Evolutionary conservation across 1,284 basidiomycete species (phyloP), one percentile per base, ranked within the genome.

Genomic region (Trametes polyzona): DNA sequence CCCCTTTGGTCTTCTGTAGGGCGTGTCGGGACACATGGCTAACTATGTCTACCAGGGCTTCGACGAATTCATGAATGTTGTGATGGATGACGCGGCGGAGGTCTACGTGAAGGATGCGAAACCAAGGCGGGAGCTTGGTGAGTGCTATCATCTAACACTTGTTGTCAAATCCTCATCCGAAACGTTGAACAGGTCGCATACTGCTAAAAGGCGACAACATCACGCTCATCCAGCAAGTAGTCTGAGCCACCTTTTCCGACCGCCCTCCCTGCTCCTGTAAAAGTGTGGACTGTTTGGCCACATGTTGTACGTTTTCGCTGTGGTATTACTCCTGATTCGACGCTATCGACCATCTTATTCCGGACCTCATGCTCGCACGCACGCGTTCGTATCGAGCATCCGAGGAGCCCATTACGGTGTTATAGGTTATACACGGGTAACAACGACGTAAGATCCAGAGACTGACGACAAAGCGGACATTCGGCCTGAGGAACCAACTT

Each of bases 41-140:
- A 16, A 68, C 39, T 21, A 57, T 39, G 63, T 27, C 55, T 51
- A 47, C 62, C 73, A 97, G 96, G 97, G 97, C 21, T 99, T 99
- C 70, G 97, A 99, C 73, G 97, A 99, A 75, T 99, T 99, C 76
- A 99, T 99, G 97, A 99, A 99, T 73, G 79, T 99, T 19, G 94
- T 98, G 21, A 79, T 98, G n/a, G 95, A 98, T 68, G 94, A 98
- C 60, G 94, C 96, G 36, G 85, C 87, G 58, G 97, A 99, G 74
- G 92, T 98, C 7, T 96, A 87, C 71, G 86, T 95, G 61, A 93
- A 94, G 71, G 90, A 92, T 49, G 84, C 86, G 56, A 91, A 95
- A 76, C 88, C 94, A 40, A 82, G 90, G 64, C 81, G 88, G 75
- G 88, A 93, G 65, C 80, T 94, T 41, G 93, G 93, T 91, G 63